Percentiles rank a stretch among this genome's conserved stretches.
These are phyloP conservation scores for Hibiscus trionum DNA, from an alignment of 345 rosid genomes.

Conservation along the genomic window DNA sequence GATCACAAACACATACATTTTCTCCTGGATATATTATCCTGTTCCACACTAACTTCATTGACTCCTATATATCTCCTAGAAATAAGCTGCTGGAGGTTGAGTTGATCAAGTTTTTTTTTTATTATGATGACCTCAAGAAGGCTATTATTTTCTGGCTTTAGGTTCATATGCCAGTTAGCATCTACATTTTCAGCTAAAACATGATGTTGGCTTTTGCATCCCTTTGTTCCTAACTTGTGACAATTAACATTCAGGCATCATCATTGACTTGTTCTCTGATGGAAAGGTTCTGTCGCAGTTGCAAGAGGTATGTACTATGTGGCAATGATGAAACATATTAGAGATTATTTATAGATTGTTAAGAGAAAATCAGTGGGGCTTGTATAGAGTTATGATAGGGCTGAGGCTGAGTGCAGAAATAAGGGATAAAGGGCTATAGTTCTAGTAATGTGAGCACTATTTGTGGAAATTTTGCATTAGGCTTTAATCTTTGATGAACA, in stretches of 20 bases:
- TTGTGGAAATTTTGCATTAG: not conserved
- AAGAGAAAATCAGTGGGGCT: not conserved
- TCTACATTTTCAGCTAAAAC: too few species aligned
- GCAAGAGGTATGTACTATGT: conserved; percentile 42
- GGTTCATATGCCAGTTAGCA: too few species aligned
- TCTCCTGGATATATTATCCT: not conserved
- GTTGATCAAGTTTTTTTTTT: too few species aligned
- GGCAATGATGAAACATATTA: not conserved
- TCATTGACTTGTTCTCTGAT: conserved; percentile 59
- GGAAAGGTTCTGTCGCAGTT: conserved; percentile 64
- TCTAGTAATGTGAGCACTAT: not conserved
- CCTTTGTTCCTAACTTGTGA: not conserved
- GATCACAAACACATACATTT: not conserved
- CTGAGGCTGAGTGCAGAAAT: not conserved
- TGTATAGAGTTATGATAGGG: conserved; percentile 1
- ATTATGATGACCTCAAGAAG: too few species aligned
- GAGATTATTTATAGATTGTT: not conserved
- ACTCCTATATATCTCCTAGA: too few species aligned
- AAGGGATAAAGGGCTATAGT: not conserved
- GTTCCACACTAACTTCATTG: conserved; percentile 9
- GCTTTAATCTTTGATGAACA: not conserved
- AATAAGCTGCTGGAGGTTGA: too few species aligned
- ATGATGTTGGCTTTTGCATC: too few species aligned
- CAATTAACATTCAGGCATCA: conserved; percentile 39
- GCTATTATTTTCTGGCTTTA: too few species aligned